Evolutionary conservation across 345 rosid species (phyloP).

Genomic region (Hibiscus mutabilis): DNA sequence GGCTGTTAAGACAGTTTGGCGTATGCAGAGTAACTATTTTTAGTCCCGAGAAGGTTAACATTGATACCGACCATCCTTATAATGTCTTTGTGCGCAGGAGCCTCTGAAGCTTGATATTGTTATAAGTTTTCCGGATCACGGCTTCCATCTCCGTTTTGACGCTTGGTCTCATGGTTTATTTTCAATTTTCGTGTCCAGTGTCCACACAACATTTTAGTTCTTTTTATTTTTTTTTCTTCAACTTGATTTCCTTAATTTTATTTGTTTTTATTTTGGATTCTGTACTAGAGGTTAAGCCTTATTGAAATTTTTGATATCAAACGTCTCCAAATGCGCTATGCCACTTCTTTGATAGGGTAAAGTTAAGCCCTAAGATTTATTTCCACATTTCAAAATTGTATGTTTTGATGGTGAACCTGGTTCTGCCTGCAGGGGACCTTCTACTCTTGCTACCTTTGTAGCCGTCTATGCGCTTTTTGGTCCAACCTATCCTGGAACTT

Average conservation of each 20-base stretch:
- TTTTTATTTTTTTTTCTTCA: background rate
- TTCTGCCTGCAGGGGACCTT: conserved; percentile 53
- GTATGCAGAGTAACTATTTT: background rate
- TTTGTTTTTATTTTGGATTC: conserved; percentile 16
- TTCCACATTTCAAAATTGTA: background rate
- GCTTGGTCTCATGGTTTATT: conserved; percentile 91
- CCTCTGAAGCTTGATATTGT: conserved; percentile 87
- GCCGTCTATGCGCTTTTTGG: conserved; percentile 93
- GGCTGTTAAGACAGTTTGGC: conserved; percentile 6
- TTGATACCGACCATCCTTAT: background rate
- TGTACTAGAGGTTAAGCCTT: conserved; percentile 75
- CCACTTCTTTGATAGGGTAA: conserved; percentile 78
- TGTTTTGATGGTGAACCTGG: background rate
- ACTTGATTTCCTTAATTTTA: background rate
- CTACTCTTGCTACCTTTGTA: conserved; percentile 84
- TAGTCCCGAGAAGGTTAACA: background rate
- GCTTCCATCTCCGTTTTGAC: conserved; percentile 94
- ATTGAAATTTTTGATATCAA: conserved; percentile 82
- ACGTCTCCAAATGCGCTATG: conserved; percentile 91
- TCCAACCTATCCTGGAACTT: conserved; percentile 89
- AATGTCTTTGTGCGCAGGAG: conserved; percentile 40
- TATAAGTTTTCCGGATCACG: conserved; percentile 94
- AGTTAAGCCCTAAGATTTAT: conserved; percentile 13
- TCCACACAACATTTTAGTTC: background rate
- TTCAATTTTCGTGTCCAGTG: too few species aligned